These are phyloP conservation scores for Striga hermonthica DNA, from an alignment of 305 asterid species.

Conservation along the genomic window DNA sequence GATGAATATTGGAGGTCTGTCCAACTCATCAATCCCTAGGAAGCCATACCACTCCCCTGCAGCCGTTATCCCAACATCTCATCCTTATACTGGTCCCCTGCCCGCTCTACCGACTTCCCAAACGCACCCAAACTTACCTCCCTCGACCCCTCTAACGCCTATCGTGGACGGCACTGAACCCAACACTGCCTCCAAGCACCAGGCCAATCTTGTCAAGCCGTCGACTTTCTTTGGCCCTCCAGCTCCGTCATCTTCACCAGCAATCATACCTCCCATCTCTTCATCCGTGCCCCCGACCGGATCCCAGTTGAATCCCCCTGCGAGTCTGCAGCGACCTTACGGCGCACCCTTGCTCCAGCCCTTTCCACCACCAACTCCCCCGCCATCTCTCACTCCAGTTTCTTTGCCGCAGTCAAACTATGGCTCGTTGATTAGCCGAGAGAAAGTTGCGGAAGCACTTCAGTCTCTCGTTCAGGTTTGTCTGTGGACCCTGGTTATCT, in stretches of 20 bases:
- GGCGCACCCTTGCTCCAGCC: slow-evolving; percentile 80
- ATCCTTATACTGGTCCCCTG: slow-evolving; percentile 35
- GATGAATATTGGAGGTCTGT: slow-evolving; percentile 48
- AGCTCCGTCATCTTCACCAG: slow-evolving; percentile 42
- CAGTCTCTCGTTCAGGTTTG: slow-evolving; percentile 71
- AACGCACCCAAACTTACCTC: slow-evolving; percentile 41
- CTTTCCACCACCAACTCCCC: slow-evolving; percentile 80
- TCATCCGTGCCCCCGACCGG: slow-evolving; percentile 57
- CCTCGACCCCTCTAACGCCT: slow-evolving; percentile 45
- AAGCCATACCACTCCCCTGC: slow-evolving; percentile 43
- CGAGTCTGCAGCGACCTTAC: slow-evolving; percentile 50
- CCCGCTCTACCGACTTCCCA: slow-evolving; percentile 48
- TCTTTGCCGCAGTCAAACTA: slow-evolving; percentile 40
- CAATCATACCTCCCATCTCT: slow-evolving; percentile 48
- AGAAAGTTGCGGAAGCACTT: slow-evolving; percentile 67
- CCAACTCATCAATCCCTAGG: slow-evolving; percentile 42
- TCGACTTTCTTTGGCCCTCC: slow-evolving; percentile 56
- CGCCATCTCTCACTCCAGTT: slow-evolving; percentile 70
- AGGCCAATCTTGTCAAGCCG: slow-evolving; percentile 69
- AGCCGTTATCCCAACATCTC: slow-evolving; percentile 40
- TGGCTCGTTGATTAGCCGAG: slow-evolving; percentile 53
- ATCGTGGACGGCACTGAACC: slow-evolving; percentile 42
- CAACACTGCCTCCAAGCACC: slow-evolving; percentile 31
- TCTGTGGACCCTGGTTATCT: slow-evolving; percentile 1
- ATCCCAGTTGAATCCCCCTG: slow-evolving; percentile 57